Conservation (phyloP, 2,329 filamentous ascomycete species). For the Hypomyces perniciosus region DNA sequence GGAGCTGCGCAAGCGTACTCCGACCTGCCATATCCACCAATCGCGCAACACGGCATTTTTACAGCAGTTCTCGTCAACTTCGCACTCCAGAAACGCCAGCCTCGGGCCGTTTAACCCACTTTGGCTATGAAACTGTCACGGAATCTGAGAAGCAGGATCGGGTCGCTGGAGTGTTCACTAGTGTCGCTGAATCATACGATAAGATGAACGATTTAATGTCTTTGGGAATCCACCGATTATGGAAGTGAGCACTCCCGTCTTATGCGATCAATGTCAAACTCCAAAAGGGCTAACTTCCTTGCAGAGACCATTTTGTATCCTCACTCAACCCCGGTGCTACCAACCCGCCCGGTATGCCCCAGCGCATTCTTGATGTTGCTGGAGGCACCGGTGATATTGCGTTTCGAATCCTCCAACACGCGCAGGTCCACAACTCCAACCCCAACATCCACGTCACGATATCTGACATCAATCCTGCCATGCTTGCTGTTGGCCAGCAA, state of each 20-base stretch:
- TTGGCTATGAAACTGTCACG: conserved; percentile 80
- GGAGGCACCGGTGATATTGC: conserved; percentile 97
- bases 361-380: conserved; percentile 88
- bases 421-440: conserved; percentile 71
- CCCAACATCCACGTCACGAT: conserved; percentile 78
- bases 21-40: conserved; percentile 14
- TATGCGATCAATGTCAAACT: background rate
- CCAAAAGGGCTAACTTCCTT: background rate
- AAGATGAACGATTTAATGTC: conserved; percentile 99
- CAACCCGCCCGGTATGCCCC: conserved; percentile 38
- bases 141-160: conserved; percentile 66
- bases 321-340: conserved; percentile 74
- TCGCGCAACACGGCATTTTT: conserved; percentile 23
- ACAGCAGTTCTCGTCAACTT: conserved; percentile 21
- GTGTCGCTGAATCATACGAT: conserved; percentile 90
- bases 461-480: conserved; percentile 91
- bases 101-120: conserved; percentile 67
- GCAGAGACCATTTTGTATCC: conserved; percentile 82
- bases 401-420: conserved; percentile 89
- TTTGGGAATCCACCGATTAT: conserved; percentile 89
- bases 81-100: conserved; percentile 12
- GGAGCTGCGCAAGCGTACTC: conserved; percentile 22
- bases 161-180: conserved; percentile 89
- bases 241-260: conserved; percentile 56
- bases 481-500: conserved; percentile 83